Percentiles rank a stretch among this genome's conserved stretches.
phyloP scores from a whole-genome alignment of 2,329 filamentous ascomycete genomes.

The Sporothrix dimorphospora region DNA sequence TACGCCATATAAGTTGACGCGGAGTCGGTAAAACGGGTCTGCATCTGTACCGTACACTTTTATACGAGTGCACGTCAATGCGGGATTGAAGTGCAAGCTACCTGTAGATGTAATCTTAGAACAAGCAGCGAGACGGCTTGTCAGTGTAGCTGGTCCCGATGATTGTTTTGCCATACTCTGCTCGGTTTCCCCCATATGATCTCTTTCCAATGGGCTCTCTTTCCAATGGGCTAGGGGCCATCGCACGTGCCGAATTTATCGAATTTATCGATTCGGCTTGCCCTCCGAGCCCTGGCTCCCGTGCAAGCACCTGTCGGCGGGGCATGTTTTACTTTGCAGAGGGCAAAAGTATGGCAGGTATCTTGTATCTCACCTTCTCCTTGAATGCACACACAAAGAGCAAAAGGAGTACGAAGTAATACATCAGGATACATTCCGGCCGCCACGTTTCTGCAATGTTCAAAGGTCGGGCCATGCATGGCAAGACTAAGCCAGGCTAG shows the following conservation, averaged over 20 bases:
- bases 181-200: too few species aligned
- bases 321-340: not conserved
- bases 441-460: not conserved
- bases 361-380: not conserved
- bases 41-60: not conserved
- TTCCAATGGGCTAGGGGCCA: not conserved
- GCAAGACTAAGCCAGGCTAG: not conserved
- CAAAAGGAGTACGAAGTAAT: too few species aligned
- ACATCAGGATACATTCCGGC: not conserved
- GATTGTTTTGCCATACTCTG: not conserved
- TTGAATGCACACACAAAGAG: not conserved
- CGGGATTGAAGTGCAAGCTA: too few species aligned
- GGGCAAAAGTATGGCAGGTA: not conserved
- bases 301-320: not conserved
- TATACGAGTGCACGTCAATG: not conserved
- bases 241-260: not conserved
- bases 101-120: too few species aligned
- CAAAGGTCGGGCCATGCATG: not conserved
- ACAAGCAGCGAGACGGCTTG: too few species aligned
- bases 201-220: too few species aligned
- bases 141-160: too few species aligned
- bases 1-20: not conserved
- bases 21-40: not conserved
- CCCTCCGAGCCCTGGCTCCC: not conserved
- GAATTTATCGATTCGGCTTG: not conserved